Conservation (phyloP, 208 protist species). For the Leishmania tarentolae region DNA sequence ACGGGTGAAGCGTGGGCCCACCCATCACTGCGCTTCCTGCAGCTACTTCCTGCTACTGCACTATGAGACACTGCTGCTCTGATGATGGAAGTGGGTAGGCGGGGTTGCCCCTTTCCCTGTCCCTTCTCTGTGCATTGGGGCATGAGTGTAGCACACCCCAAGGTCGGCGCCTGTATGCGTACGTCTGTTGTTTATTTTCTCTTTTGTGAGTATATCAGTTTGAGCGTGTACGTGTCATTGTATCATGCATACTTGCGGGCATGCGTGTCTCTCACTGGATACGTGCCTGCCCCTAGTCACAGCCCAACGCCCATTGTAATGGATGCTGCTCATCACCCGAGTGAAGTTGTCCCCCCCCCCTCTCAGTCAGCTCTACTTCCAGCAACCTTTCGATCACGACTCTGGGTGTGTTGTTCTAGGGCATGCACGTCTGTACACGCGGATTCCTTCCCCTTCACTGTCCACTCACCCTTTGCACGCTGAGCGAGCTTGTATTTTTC, state of each 20-base stretch:
- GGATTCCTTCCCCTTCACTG: not conserved
- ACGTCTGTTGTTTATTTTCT: conserved; percentile 1
- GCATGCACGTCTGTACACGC: not conserved
- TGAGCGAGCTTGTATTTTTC: not conserved
- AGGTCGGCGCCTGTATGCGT: not conserved
- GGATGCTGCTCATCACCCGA: not conserved
- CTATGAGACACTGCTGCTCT: not conserved
- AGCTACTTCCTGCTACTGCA: not conserved
- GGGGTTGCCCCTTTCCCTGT: not conserved
- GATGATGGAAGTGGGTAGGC: not conserved
- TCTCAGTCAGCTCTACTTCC: not conserved
- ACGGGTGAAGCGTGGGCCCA: not conserved
- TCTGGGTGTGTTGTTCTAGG: not conserved
- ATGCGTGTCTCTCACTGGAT: no score
- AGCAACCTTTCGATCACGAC: not conserved
- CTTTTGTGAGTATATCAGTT: conserved; percentile 8
- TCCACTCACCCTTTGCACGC: not conserved
- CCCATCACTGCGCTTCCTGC: not conserved
- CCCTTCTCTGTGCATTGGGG: not conserved
- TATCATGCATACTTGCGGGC: not conserved
- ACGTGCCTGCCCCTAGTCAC: not conserved
- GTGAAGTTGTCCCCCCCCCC: not conserved
- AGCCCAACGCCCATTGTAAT: not conserved
- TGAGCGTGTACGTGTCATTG: not conserved
- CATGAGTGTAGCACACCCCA: not conserved